Conservation (phyloP, 2,329 filamentous ascomycete genomes). For the Pleoardoris graminearum region DNA sequence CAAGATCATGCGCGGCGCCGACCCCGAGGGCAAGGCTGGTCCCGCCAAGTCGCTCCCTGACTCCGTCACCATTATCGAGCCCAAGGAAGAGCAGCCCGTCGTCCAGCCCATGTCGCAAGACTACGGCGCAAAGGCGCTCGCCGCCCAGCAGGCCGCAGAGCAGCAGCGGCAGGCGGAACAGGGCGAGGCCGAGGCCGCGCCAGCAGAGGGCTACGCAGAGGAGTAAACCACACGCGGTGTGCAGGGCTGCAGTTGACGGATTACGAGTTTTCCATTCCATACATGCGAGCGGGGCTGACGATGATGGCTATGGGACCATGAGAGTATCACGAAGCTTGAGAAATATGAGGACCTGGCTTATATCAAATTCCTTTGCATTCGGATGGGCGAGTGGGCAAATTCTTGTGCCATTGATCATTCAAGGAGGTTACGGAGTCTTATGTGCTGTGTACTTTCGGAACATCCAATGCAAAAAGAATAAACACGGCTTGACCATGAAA, state of each 20-base stretch:
- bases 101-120: conserved; percentile 96
- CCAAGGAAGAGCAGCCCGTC: conserved; percentile 97
- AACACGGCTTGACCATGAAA: conserved; percentile 12
- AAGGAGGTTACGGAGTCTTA: conserved; percentile 18
- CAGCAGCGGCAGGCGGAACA: conserved; percentile 63
- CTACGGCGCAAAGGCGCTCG: conserved; percentile 90
- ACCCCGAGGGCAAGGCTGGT: conserved; percentile 98
- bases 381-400: conserved; percentile 20
- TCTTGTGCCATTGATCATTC: conserved; percentile 15
- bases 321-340: not conserved
- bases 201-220: conserved; percentile 39
- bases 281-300: not conserved
- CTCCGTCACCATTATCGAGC: conserved; percentile 99
- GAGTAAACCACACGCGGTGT: conserved; percentile 30
- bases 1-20: conserved; percentile 99
- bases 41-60: conserved; percentile 97
- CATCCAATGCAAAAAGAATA: conserved; percentile 11
- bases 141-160: conserved; percentile 68
- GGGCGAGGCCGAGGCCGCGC: conserved; percentile 55
- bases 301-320: conserved; percentile 14
- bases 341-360: conserved; percentile 15
- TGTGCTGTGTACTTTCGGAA: conserved; percentile 17
- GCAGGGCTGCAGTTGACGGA: not conserved
- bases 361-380: conserved; percentile 26
- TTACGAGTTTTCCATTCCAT: conserved; percentile 4